Evolutionary conservation across 768 basidiomycete species (phyloP), one percentile per base, ranked within the genome.

Genomic region (Trametes gibbosa): DNA sequence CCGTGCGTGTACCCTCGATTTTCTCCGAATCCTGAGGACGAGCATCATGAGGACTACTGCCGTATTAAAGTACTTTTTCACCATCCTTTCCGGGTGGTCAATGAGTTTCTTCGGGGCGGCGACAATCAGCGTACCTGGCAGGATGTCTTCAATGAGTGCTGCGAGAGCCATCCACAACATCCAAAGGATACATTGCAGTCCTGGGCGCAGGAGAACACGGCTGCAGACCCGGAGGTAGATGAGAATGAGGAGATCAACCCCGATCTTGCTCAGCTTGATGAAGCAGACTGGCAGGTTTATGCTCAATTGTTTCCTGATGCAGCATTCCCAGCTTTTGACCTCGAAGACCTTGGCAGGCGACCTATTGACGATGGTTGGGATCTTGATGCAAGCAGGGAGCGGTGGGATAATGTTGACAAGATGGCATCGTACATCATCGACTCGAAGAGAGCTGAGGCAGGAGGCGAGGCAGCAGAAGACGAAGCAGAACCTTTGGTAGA

Each of bases 231-330:
- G 3, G 52, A 56, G 35, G 53, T 50, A 2, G 57, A 62, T 5
- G 60, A 65, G 16, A 56, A 65, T 17, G 50, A 58, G 25, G 35
- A 35, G 17, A 12, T 56, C 8, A 23, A 56, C 21, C 35, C 50
- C 4, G 61, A 62, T 32, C 21, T 51, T n/a, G 50, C 21, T 12
- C 24, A 53, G 56, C 34, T 62, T n/a, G 49, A 53, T 24, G 62
- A 63, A 27, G 59, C 54, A 9, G 63, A 65, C 64, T 62, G 61
- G 64, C 64, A 62, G 56, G 23, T 56, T 3, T 64, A 42, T 40
- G 64, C 57, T 2, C 52, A 46, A 1, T 43, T 50, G 16, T 46
- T 39, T 41, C 61, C 61, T 13, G 49, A 56, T 25, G 56, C 48
- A 6, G 32, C 43, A 4, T 17, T 65, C 10, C 64, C 64, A 12